Base-by-base conservation (phyloP, 2,329 filamentous ascomycete species). In the Ophioceras dolichostomum region DNA sequence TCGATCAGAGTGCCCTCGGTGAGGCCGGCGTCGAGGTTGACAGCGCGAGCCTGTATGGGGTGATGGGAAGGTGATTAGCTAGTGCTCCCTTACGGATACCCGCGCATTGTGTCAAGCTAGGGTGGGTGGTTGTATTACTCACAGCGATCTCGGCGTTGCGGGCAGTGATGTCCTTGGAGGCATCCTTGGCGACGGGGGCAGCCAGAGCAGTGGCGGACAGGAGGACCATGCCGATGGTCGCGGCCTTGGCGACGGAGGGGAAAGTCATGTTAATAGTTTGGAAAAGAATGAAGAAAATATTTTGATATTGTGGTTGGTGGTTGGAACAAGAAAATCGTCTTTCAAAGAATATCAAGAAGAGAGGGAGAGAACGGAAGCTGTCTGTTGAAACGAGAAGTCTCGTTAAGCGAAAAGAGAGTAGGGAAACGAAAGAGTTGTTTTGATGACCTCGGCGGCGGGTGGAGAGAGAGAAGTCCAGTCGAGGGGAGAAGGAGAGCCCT, bases 221-320 rank as follows among this genome's bases (percentile, higher is more conserved):
- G 35, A 32, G 26, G 10, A 28, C 28, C 13, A 37, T 27, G 27
- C 35, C 35, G 16, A 37, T n/a, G 29, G 35, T 37, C 20, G 35
- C 35, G 35, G 22, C 13, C 27, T 30, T 14, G 28, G 29, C n/a
- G 35, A 37, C 17, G 35, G 28, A 31, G 9, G 35, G 28, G n/a
- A 37, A 16, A 32, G 13, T 27, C 35, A 37, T n/a, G n/a, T n/a
- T n/a, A n/a, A n/a, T n/a, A n/a, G n/a, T n/a, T n/a, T n/a, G n/a
- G n/a, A n/a, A n/a, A n/a, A n/a, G n/a, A n/a, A n/a, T n/a, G n/a
- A n/a, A n/a, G n/a, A n/a, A n/a, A n/a, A n/a, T n/a, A n/a, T 37
- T 16, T 17, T 37, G 20, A 31, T 10, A 16, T 18, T 3, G 16
- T 26, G 10, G 12, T 17, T 34, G 13, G 27, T 29, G 7, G 27